Evolutionary conservation across 306 rosid species (phyloP).

Genomic region (Dalbergia oliveri): DNA sequence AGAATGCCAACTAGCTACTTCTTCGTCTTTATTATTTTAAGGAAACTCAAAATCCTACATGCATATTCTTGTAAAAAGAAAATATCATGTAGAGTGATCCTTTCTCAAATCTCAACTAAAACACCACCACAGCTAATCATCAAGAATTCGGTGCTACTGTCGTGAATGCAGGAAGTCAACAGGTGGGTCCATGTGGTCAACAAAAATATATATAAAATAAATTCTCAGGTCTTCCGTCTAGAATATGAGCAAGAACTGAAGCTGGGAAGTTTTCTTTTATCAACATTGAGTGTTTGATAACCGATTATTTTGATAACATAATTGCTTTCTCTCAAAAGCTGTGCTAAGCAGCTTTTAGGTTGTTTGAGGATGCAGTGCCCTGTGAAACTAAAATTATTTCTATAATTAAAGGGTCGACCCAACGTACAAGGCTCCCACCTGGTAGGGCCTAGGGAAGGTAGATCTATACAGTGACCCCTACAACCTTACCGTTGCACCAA

Average conservation of each 20-base stretch:
- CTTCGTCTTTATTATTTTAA: not conserved
- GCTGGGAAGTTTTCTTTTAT: not conserved
- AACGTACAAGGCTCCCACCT: no score
- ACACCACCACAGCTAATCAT: not conserved
- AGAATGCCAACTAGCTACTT: not conserved
- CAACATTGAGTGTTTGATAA: not conserved
- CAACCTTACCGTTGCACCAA: no score
- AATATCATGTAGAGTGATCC: slow-evolving; percentile 5
- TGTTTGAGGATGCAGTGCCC: no score
- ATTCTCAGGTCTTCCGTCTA: slow-evolving; percentile 13
- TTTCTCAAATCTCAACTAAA: slow-evolving; percentile 26
- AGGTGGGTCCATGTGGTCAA: not conserved
- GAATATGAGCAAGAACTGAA: not conserved
- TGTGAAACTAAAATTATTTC: no score
- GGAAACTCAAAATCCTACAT: slow-evolving; percentile 17
- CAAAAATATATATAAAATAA: not conserved
- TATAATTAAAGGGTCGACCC: no score
- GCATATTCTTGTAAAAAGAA: slow-evolving; percentile 2
- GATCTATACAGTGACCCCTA: no score
- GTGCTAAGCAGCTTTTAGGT: no score
- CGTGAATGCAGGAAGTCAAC: not conserved
- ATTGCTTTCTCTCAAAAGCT: no score
- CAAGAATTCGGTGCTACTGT: not conserved
- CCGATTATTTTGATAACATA: no score
- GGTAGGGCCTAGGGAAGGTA: no score